Conservation (phyloP, 495 filamentous ascomycete genomes). For the Acidomyces sp. region DNA sequence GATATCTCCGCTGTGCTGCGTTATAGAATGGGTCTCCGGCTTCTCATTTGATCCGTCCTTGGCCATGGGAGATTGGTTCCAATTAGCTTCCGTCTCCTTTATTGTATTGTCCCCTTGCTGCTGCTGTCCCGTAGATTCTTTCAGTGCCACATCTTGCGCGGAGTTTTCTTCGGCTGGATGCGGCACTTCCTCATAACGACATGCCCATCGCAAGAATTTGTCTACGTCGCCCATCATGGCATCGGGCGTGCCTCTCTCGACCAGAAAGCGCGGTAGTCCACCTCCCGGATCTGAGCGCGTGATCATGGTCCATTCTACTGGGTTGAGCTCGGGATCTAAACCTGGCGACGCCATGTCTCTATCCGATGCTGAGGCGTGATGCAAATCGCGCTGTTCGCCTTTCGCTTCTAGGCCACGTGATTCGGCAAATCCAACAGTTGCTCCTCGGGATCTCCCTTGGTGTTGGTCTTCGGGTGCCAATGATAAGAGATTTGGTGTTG, state of each 20-base stretch:
- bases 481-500: slow-evolving; percentile 27
- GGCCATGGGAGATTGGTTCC: background rate
- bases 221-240: slow-evolving; percentile 70
- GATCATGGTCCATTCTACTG: slow-evolving; percentile 93
- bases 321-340: slow-evolving; percentile 46
- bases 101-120: background rate
- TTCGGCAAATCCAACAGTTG: slow-evolving; percentile 38
- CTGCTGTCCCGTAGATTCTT: background rate
- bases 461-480: slow-evolving; percentile 9
- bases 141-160: background rate
- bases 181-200: slow-evolving; percentile 37
- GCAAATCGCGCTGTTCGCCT: slow-evolving; percentile 29
- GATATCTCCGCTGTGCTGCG: background rate
- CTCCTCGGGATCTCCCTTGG: slow-evolving; percentile 28
- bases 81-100: background rate
- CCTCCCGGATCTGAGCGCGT: slow-evolving; percentile 90
- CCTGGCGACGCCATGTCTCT: slow-evolving; percentile 33
- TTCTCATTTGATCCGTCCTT: background rate
- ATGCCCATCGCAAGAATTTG: slow-evolving; percentile 80
- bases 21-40: background rate
- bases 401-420: slow-evolving; percentile 30
- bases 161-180: slow-evolving; percentile 22
- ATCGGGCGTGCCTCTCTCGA: slow-evolving; percentile 78
- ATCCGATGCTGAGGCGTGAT: slow-evolving; percentile 6
- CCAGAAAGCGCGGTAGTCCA: slow-evolving; percentile 84